Evolutionary conservation across 2,329 filamentous ascomycete genomes (phyloP), one percentile per base, ranked within the genome.

Genomic region (Pyrenochaeta sp.): DNA sequence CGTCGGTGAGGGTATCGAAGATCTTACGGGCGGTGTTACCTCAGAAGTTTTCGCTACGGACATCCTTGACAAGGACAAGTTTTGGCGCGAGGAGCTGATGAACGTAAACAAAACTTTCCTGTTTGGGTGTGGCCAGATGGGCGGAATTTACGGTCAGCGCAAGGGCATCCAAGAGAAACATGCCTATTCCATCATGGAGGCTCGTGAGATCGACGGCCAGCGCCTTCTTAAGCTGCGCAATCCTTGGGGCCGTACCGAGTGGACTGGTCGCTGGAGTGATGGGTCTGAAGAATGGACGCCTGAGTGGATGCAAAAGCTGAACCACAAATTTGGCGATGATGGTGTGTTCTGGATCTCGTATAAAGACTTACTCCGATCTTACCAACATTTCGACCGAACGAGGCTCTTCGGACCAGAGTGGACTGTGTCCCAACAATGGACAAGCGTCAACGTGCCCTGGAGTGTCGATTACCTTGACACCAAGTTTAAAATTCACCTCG

Each of bases 211-310:
- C 46, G 82, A 87, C 35, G 86, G 85, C 1, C 78, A 87, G 23
- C 83, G 88, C 61, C 43, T 56, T 29, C 52, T 64, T 21, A 63
- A 63, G 32, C 35, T 73, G 42, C 86, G 88, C 60, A 95, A 95
- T 63, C 91, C 91, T 0, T 95, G 90, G 91, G 91, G 91, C 1
- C 86, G 87, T 59, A 86, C 85, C 29, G 91, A 92, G 74, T 95
- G 91, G 90, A 89, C 85, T 27, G 91, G 91, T 1, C 81, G 90
- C 1, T 95, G 91, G 90, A 88, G 85, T 32, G 91, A 95, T 67
- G 91, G 91, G 0, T 91, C 89, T 6, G 90, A 91, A 65, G 88
- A 94, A 73, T 96, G 91, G 91, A 94, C 90, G 1, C 81, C 90
- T 0, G 87, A 92, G 61, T 91, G 89, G 85, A 87, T 94, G 75